Evolutionary conservation across 495 filamentous ascomycete species (phyloP).

Genomic region (Margaritispora aquatica): DNA sequence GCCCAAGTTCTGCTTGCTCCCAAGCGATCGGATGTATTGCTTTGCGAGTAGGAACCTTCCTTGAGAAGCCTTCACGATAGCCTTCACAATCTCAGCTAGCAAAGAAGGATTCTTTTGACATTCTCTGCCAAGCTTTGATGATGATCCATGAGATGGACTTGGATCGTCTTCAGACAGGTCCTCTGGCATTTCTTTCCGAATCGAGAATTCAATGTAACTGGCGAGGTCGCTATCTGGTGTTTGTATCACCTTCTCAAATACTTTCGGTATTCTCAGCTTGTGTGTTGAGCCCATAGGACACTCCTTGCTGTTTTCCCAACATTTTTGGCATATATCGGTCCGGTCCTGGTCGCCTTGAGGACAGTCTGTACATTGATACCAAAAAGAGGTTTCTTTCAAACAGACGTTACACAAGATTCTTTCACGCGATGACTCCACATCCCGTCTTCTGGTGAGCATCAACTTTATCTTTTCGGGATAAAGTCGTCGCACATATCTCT

Average conservation of each 20-base stretch:
- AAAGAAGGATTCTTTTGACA: slow-evolving; percentile 14
- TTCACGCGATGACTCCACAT: not conserved
- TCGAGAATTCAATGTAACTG: slow-evolving; percentile 2
- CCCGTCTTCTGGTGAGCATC: slow-evolving; percentile 9
- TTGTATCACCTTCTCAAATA: slow-evolving; percentile 7
- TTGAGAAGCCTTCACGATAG: slow-evolving; percentile 19
- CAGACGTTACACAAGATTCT: slow-evolving; percentile 10
- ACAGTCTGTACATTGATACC: slow-evolving; percentile 5
- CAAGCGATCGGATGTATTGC: slow-evolving; percentile 20
- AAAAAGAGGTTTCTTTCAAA: not conserved
- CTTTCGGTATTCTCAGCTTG: not conserved
- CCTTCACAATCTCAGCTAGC: slow-evolving; percentile 11
- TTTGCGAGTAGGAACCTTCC: slow-evolving; percentile 25
- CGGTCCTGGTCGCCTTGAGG: not conserved
- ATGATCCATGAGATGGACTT: not conserved
- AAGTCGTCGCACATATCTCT: slow-evolving; percentile 4
- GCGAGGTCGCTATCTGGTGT: slow-evolving; percentile 12
- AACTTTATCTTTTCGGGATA: slow-evolving; percentile 6
- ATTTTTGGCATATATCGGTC: slow-evolving; percentile 6
- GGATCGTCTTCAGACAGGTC: not conserved
- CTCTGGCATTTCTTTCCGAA: slow-evolving; percentile 11
- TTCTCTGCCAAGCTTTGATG: slow-evolving; percentile 9
- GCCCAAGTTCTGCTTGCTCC: slow-evolving; percentile 4
- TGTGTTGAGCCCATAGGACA: not conserved
- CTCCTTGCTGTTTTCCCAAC: not conserved